phyloP scores from a whole-genome alignment of 2,329 filamentous ascomycete genomes.

The Apiospora marii region DNA sequence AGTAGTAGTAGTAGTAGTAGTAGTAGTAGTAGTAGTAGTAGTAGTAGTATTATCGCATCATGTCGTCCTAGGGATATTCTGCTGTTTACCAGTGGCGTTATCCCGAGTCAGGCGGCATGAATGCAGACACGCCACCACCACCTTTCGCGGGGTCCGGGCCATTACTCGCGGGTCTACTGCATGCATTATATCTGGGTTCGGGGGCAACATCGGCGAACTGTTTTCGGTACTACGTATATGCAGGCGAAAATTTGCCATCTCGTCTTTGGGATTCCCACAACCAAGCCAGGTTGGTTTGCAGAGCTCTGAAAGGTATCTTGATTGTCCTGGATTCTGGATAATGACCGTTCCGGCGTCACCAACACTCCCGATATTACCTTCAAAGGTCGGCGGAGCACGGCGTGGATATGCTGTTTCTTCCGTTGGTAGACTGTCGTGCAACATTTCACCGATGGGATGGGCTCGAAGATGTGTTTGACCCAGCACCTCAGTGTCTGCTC shows the following conservation, averaged over 20 bases:
- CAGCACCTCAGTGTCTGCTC: too few species aligned
- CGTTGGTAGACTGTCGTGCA: background rate
- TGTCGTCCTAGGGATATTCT: background rate
- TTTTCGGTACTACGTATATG: background rate
- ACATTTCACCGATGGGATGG: background rate
- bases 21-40: too few species aligned
- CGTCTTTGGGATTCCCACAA: background rate
- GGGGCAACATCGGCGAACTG: background rate
- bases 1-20: too few species aligned
- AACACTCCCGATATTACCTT: background rate
- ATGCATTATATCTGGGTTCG: background rate
- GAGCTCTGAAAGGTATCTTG: background rate
- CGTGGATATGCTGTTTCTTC: background rate
- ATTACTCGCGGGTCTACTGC: background rate
- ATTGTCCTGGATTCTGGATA: too few species aligned
- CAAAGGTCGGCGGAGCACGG: background rate
- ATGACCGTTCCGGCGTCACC: background rate
- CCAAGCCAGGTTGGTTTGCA: background rate
- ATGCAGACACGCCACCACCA: background rate
- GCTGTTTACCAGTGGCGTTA: background rate
- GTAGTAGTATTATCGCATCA: background rate
- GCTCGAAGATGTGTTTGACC: background rate
- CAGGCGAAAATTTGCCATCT: background rate
- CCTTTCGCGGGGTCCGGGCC: background rate
- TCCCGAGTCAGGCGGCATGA: background rate